Evolutionary conservation across 352 stramenopile species (phyloP).

Genomic region (Globisporangium mamillatum): DNA sequence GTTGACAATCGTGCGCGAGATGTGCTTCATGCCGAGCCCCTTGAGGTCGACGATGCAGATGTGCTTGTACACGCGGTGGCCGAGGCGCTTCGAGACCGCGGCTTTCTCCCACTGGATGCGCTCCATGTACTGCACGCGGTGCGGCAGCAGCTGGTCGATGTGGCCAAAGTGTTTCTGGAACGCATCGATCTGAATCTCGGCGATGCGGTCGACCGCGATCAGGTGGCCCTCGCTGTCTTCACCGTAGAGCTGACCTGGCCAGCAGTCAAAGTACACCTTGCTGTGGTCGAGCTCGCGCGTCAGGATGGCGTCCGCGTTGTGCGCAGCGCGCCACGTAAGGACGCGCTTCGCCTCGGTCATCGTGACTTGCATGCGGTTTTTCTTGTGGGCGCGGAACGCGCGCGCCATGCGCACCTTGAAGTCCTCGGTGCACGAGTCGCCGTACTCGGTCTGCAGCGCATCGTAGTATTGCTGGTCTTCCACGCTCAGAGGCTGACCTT

Average conservation of each 20-base stretch:
- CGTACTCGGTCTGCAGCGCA: constrained; percentile 47
- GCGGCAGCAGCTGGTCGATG: constrained; percentile 53
- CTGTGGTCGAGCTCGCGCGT: constrained; percentile 45
- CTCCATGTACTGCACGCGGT: constrained; percentile 79
- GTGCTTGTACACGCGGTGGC: constrained; percentile 76
- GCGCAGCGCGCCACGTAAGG: constrained; percentile 45
- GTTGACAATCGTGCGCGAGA: constrained; percentile 49
- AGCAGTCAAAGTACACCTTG: constrained; percentile 68
- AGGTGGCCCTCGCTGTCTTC: constrained; percentile 74
- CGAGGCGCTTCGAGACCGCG: constrained; percentile 60
- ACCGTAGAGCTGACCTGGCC: constrained; percentile 59
- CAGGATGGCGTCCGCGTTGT: constrained; percentile 51
- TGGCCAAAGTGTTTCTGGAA: constrained; percentile 58
- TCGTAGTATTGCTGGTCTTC: constrained; percentile 64
- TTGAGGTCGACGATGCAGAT: constrained; percentile 81
- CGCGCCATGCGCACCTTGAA: constrained; percentile 58
- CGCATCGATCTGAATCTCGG: constrained; percentile 59
- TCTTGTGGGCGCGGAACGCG: constrained; percentile 62
- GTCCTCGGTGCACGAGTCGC: constrained; percentile 56
- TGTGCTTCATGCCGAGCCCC: constrained; percentile 64
- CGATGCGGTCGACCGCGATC: constrained; percentile 62
- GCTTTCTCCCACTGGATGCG: constrained; percentile 76
- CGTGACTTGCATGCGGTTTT: constrained; percentile 65
- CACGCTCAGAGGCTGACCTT: constrained; percentile 39
- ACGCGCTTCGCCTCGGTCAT: constrained; percentile 62